phyloP scores from a whole-genome alignment of 306 rosid genomes.

The Cicer cuneatum region DNA sequence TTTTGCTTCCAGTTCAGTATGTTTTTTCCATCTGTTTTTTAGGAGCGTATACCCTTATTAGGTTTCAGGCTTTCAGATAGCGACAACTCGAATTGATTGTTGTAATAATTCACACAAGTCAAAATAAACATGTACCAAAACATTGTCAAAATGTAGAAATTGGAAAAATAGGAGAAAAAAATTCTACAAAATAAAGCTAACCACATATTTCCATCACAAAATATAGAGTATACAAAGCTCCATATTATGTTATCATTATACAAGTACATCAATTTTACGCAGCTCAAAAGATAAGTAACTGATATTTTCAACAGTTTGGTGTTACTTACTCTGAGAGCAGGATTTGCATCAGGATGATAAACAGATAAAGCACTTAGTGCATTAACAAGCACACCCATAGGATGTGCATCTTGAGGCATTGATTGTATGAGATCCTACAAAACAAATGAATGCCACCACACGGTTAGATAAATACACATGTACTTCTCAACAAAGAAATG shows the following conservation, averaged over 20 bases:
- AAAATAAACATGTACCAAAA: not conserved
- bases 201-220: not conserved
- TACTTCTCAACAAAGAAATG: not conserved
- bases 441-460: slow-evolving; percentile 27
- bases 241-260: slow-evolving; percentile 6
- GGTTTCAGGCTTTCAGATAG: no score
- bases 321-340: slow-evolving; percentile 77
- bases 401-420: slow-evolving; percentile 98
- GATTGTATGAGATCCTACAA: slow-evolving; percentile 81
- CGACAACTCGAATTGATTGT: not conserved
- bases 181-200: not conserved
- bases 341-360: slow-evolving; percentile 91
- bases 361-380: slow-evolving; percentile 89
- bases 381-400: slow-evolving; percentile 90
- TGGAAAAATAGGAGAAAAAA: not conserved
- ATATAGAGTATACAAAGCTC: not conserved
- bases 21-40: not conserved
- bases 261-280: slow-evolving; percentile 23
- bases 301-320: slow-evolving; percentile 12
- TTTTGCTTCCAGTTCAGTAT: no score
- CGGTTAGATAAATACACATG: slow-evolving; percentile 29
- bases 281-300: slow-evolving; percentile 15
- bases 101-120: not conserved
- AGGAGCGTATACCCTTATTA: no score
- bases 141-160: slow-evolving; percentile 18